These are phyloP conservation scores for Podospora conica DNA, from an alignment of 495 filamentous ascomycete species.

Conservation along the genomic window DNA sequence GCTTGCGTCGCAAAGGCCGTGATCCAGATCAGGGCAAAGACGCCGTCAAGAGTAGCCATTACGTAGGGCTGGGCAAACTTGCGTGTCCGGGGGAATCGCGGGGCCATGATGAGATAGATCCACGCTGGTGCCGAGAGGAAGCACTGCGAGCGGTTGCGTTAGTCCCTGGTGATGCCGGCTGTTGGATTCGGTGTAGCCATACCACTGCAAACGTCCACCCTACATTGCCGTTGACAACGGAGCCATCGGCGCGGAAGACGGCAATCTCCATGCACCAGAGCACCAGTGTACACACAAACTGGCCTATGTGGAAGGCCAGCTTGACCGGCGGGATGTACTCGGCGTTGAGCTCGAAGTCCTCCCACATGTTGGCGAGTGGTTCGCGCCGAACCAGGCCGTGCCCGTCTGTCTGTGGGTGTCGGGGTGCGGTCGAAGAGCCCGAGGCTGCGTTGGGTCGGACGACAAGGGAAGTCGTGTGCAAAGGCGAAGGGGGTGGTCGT, in stretches of 20 bases:
- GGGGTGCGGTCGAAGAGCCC: not conserved
- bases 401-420: not conserved
- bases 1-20: conserved; percentile 73
- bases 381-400: not conserved
- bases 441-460: not conserved
- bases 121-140: conserved; percentile 78
- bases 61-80: conserved; percentile 77
- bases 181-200: conserved; percentile 26
- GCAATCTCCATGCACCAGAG: conserved; percentile 68
- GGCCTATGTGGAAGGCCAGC: conserved; percentile 50
- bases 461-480: not conserved
- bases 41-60: conserved; percentile 64
- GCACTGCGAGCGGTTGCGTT: conserved; percentile 48
- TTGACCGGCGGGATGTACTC: conserved; percentile 53
- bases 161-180: not conserved
- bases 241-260: conserved; percentile 56
- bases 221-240: conserved; percentile 59
- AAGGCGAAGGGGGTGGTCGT: not conserved
- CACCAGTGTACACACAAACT: conserved; percentile 63
- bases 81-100: conserved; percentile 74
- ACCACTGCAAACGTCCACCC: conserved; percentile 77
- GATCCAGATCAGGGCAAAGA: conserved; percentile 79
- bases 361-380: conserved; percentile 22
- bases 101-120: conserved; percentile 76
- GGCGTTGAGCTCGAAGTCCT: conserved; percentile 43